These are phyloP conservation scores for Pyrus pyrifolia DNA, from an alignment of 306 rosid genomes.

Conservation along the genomic window DNA sequence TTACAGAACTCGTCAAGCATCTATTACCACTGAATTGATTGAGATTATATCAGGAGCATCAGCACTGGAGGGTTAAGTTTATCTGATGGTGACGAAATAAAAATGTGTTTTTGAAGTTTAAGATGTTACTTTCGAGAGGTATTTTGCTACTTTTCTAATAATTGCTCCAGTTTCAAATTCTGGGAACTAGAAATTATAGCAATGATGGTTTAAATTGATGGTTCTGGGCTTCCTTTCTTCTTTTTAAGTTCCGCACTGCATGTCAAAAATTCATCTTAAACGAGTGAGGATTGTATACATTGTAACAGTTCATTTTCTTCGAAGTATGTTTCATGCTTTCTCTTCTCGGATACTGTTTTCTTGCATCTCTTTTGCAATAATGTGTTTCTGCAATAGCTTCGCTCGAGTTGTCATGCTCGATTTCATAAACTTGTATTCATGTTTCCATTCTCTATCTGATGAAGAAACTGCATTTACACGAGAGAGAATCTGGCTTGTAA, in stretches of 20 bases:
- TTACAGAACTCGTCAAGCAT: conserved; percentile 95
- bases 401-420: not conserved
- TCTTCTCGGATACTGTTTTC: not conserved
- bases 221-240: conserved; percentile 18
- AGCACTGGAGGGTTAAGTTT: conserved; percentile 60
- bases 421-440: not conserved
- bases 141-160: conserved; percentile 36
- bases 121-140: conserved; percentile 28
- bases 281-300: conserved; percentile 11
- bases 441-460: not conserved
- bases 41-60: conserved; percentile 99
- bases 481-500: no score
- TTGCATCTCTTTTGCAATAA: not conserved
- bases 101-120: conserved; percentile 31
- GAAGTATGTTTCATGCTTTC: not conserved
- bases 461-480: not conserved
- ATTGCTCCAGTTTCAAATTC: conserved; percentile 30
- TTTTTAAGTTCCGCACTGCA: not conserved
- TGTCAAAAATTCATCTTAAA: conserved; percentile 1
- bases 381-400: not conserved
- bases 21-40: conserved; percentile 93
- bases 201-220: conserved; percentile 21
- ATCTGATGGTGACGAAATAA: conserved; percentile 37
- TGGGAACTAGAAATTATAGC: conserved; percentile 26
- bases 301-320: not conserved